Conservation (phyloP, 495 filamentous ascomycete genomes). For the Cercophora sp. region DNA sequence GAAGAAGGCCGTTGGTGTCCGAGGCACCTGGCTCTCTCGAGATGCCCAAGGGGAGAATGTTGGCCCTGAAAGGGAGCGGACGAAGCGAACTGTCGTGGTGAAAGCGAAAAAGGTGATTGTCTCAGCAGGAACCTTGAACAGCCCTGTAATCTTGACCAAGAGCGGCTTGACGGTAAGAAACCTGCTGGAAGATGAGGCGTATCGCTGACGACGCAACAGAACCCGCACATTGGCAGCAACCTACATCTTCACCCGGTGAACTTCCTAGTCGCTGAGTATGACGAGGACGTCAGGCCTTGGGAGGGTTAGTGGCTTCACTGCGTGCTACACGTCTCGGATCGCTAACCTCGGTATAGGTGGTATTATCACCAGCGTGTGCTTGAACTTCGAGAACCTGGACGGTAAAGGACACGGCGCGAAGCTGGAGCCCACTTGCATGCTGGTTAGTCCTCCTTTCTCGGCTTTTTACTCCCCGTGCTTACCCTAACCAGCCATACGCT, state of each 20-base stretch:
- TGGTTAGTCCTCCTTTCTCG: constrained; percentile 26
- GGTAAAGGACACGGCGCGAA: constrained; percentile 79
- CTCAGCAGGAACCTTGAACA: constrained; percentile 67
- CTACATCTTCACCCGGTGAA: constrained; percentile 76
- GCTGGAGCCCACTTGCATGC: constrained; percentile 67
- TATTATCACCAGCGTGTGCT: constrained; percentile 66
- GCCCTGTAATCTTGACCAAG: constrained; percentile 68
- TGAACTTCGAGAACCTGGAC: constrained; percentile 79
- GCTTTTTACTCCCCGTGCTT: constrained; percentile 3
- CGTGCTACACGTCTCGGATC: not conserved
- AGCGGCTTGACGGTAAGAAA: constrained; percentile 57
- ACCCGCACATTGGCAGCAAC: constrained; percentile 78
- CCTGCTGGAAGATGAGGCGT: not conserved
- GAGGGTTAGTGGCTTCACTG: constrained; percentile 50
- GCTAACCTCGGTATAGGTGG: constrained; percentile 12
- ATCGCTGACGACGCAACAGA: constrained; percentile 41
- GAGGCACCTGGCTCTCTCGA: constrained; percentile 69
- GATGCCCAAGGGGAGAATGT: constrained; percentile 56
- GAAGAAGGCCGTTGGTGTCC: constrained; percentile 61
- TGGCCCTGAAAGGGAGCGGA: constrained; percentile 41
- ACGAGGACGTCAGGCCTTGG: constrained; percentile 68
- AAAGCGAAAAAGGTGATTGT: constrained; percentile 81
- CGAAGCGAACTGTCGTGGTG: constrained; percentile 58
- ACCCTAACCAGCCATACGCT: constrained; percentile 24
- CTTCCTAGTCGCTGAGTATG: constrained; percentile 56